Percentiles rank a stretch among this genome's conserved stretches.
phyloP scores from a whole-genome alignment of 306 rosid species.

The Trifolium subterraneum region DNA sequence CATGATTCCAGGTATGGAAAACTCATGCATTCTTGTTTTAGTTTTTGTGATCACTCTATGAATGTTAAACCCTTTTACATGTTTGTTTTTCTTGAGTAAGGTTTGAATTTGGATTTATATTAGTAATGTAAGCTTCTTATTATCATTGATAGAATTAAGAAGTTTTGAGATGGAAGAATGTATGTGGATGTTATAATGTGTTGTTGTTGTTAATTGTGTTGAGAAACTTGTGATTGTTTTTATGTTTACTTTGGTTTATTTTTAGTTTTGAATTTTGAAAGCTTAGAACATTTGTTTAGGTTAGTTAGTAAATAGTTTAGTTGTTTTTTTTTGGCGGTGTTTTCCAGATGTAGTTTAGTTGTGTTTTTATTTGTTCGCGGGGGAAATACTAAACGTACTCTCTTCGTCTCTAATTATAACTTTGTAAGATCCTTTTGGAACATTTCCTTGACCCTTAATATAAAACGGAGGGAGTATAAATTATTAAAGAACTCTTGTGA shows the following conservation, averaged over 20 bases:
- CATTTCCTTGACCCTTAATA: no score
- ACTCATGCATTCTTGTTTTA: constrained; percentile 27
- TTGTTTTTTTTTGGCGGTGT: background rate
- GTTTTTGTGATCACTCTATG: background rate
- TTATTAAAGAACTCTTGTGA: background rate
- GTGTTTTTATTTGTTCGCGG: background rate
- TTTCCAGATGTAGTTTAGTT: background rate
- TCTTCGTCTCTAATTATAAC: no score
- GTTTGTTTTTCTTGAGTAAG: background rate
- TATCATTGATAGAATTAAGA: constrained; percentile 13
- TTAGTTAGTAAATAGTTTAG: background rate
- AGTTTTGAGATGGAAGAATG: constrained; percentile 14
- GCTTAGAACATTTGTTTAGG: constrained; percentile 6
- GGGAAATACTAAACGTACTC: background rate
- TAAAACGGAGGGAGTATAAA: background rate
- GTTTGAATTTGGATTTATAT: constrained; percentile 1
- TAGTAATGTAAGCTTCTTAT: constrained; percentile 8
- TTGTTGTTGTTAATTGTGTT: constrained; percentile 4
- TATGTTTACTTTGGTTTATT: background rate
- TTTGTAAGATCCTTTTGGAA: no score
- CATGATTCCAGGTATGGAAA: constrained; percentile 68
- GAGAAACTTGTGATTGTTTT: background rate
- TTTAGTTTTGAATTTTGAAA: background rate
- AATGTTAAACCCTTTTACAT: constrained; percentile 2
- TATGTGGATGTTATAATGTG: constrained; percentile 26